These are phyloP conservation scores for Gremmenia infestans DNA, from an alignment of 2,329 filamentous ascomycete species.

Conservation along the genomic window DNA sequence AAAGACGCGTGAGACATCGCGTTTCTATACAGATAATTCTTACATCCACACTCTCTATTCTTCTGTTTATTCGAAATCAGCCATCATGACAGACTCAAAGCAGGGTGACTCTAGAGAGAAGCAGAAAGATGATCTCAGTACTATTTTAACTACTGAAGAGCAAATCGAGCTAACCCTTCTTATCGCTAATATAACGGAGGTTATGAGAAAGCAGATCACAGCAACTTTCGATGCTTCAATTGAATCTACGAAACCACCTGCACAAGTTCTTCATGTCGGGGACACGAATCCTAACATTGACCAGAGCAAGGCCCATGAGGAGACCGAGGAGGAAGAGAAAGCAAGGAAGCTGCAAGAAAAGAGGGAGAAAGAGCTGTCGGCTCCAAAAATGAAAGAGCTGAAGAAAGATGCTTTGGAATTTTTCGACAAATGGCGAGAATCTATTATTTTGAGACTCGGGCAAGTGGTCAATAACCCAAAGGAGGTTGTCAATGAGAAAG, in stretches of 20 bases:
- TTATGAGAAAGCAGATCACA: constrained; percentile 48
- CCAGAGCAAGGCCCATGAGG: constrained; percentile 26
- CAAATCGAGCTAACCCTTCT: constrained; percentile 45
- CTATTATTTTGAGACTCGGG: constrained; percentile 63
- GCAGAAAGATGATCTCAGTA: constrained; percentile 26
- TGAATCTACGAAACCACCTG: constrained; percentile 21
- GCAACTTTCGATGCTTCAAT: constrained; percentile 44
- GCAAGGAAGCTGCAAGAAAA: constrained; percentile 29
- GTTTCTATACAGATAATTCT: no score
- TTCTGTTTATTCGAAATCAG: background rate
- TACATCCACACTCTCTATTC: background rate
- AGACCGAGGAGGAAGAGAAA: constrained; percentile 30
- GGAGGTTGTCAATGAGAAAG: constrained; percentile 33
- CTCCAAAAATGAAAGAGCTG: constrained; percentile 53
- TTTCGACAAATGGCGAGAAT: constrained; percentile 77
- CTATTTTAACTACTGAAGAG: constrained; percentile 29
- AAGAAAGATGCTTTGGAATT: constrained; percentile 64
- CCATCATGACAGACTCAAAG: constrained; percentile 18
- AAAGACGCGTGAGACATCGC: no score
- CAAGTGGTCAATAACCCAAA: constrained; percentile 57
- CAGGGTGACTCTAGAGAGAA: constrained; percentile 10
- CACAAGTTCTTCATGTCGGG: constrained; percentile 28
- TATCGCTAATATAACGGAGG: constrained; percentile 47
- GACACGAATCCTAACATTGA: constrained; percentile 35
- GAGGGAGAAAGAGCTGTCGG: constrained; percentile 45